Base-by-base conservation (phyloP, 306 rosid species). In the Urtica urens region DNA sequence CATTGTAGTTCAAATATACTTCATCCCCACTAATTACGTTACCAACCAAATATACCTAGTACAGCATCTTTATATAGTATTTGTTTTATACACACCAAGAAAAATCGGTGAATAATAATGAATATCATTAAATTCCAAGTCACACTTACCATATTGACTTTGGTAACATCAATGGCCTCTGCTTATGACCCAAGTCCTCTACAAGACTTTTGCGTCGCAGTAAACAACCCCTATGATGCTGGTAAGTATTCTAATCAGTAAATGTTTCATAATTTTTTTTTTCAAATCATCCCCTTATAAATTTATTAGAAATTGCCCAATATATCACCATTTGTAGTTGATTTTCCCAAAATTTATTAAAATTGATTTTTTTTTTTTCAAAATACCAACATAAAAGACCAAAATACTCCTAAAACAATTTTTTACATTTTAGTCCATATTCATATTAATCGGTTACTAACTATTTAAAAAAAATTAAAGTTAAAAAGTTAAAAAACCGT, bases 171-270 rank as follows among this genome's bases (percentile, higher is more conserved):
- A 25, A 44, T 44, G 21, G 25, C 27, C n/a, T 44, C 28, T 10
- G 49, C 49, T 28, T 44, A 22, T 21, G 49, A 44, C 27, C 49
- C 49, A 44, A 44, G 49, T 11, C 49, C 49, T 44, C 49, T 44
- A 20, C 49, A 44, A 11, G 49, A 44, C 49, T 44, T 44, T n/a
- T 44, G 49, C 5, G 49, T 44, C 1, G 49, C 28, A 44, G 23
- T 22, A 22, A 28, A 21, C 23, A 28, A 44, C 27, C 49, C 49
- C 14, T 3, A 21, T 10, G 11, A 42, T 17, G 24, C 47, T n/a
- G 18, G 47, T 42, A 42, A 1, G 47, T 42, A 10, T n/a, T 4
- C 7, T n/a, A n/a, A n/a, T n/a, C n/a, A n/a, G n/a, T n/a, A n/a
- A n/a, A n/a, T n/a, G n/a, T n/a, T n/a, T n/a, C n/a, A n/a, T n/a